Base-by-base conservation (phyloP, 345 rosid genomes). In the Corchorus capsularis region DNA sequence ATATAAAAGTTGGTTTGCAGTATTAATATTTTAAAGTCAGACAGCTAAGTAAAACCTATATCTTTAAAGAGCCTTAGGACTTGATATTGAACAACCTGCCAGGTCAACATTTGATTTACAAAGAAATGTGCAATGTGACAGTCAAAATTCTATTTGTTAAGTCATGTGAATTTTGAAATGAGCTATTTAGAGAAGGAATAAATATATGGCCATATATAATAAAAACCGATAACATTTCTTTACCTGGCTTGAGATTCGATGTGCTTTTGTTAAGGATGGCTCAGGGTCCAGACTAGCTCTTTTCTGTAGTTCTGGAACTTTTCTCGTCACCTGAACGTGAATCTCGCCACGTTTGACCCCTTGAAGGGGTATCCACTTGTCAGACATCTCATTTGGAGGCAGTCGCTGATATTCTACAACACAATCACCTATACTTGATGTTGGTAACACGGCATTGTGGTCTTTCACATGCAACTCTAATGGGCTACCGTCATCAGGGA, bases 321-420 rank as follows among this genome's bases (percentile, higher is more conserved):
- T 91, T 83, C 95, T 86, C 12, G 97, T 92, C 54, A 93, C 82
- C 78, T 78, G 94, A 54, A 96, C 47, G 50, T 83, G 98, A 79
- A 96, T 88, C 87, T 96, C 99, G 16, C 98, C 99, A 56, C 75
- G 83, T 73, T 73, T 96, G 75, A 96, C 99, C 64, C 98, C 98
- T 83, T 92, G 98, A 72, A 96, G 97, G 50, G 98, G 98, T 82
- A 96, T 93, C 99, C 99, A 96, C 82, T 93, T 96, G 80, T 96
- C 97, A 0, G 90, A 82, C 79, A 86, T 83, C 79, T 92, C 82
- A 72, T 96, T 93, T 65, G 94, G 91, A 66, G 96, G 93, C 82
- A 96, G 77, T 53, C 92, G 74, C 81, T 89, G 96, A 82, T 96
- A 96, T 75, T 96, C 99, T 53, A 93, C 99, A 2, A 86, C 83